Evolutionary conservation across 2,329 filamentous ascomycete species (phyloP), one percentile per base, ranked within the genome.

Genomic region (Aspergillus candidus): DNA sequence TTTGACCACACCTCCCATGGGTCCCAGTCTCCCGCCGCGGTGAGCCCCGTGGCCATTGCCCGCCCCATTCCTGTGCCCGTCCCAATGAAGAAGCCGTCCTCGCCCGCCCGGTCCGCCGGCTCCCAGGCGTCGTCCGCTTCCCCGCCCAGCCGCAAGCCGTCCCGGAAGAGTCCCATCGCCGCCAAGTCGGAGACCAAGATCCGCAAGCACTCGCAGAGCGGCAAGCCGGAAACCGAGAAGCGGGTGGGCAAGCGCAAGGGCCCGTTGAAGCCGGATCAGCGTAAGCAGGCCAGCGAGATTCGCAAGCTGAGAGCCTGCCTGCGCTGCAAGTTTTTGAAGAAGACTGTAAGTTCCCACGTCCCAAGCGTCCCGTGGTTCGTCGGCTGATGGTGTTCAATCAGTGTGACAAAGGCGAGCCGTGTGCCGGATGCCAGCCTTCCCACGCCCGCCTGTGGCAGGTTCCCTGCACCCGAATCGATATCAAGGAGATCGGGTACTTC

Each of bases 301-400:
- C 83, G 91, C 66, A 97, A 97, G 71, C 75, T 96, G 57, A 80
- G 91, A 62, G 91, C 91, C 38, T 97, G 91, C 67, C 75, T 97
- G 58, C 84, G 91, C 54, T 97, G 91, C 80, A 96, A 96, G 73
- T 97, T 96, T 75, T 77, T 97, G 66, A 97, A 97, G 79, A 97
- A 97, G 79, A 96, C 91, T 38, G 65, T 69, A 58, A 58, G 65
- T 50, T 8, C 33, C 11, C 11, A 5, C n/a, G n/a, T 38, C 10
- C 13, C 11, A 13, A 13, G 17, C 6, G n/a, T 13, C 11, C 3
- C 13, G 4, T 15, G 37, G 13, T 27, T 27, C 22, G 22, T 10
- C 10, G 10, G 18, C 40, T 38, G 12, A 46, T 35, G 31, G 11
- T 5, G 14, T 4, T 32, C 11, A 29, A 31, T 14, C 37, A 69